Base-by-base conservation (phyloP, 2,329 filamentous ascomycete genomes). In the Juglanconis sp. region DNA sequence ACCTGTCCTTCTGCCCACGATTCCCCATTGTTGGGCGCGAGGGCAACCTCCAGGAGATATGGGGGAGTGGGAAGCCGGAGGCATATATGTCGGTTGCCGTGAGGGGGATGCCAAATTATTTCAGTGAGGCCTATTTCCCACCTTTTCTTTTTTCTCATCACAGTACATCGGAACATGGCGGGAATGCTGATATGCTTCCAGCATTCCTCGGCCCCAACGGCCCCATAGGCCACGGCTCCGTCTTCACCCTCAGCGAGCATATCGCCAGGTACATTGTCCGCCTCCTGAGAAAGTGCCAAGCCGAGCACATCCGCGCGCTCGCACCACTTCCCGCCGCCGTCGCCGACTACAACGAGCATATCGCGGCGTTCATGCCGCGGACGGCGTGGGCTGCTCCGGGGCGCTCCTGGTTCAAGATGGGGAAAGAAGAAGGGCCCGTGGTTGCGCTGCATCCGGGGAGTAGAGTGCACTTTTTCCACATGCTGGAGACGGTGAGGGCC, bases 71-170 rank as follows among this genome's bases (percentile, higher is more conserved):
- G 47, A 70, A 70, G 3, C 80, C 81, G 1, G 76, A 76, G 63
- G 77, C 80, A 0, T 85, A 84, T 69, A 78, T 85, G 70, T 83
- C 81, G 3, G 77, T 80, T 55, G 80, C 79, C n/a, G 74, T 82
- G 2, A 69, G 78, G 1, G 77, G 76, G 1, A 74, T 84, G 60
- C 81, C 82, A 1, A 85, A 85, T 65, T 84, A 83, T 67, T 82
- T 85, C 62, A 81, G 79, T 81, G 63, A 70, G 78, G 17, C 17
- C 17, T 24, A 24, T 24, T 69, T 11, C 53, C 51, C 53, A 50
- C 34, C 30, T 38, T 30, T 35, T 51, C 10, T 17, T 13, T 34
- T 34, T 35, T 11, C 35, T 11, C 53, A 52, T 32, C 50, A 30
- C 32, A n/a, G 17, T 8, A 9, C 15, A 4, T n/a, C 15, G n/a